A percentile compares a stretch with the other conserved stretches of the same genome.
Conservation (phyloP, 345 rosid genomes). For the Brassica nigra region DNA sequence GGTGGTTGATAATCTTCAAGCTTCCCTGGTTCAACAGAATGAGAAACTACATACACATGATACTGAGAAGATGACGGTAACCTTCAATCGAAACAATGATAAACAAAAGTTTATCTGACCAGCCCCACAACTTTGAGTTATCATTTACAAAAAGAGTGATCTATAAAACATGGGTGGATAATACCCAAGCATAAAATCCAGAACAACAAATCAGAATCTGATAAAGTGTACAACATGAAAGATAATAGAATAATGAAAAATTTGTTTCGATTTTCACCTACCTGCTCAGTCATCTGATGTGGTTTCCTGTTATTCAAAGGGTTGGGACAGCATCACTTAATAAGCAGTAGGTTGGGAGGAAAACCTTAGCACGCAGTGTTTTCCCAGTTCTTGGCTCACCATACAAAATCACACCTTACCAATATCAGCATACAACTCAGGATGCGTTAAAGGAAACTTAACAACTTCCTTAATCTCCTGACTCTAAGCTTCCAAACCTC, state of each 20-base stretch:
- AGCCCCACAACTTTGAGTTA: not conserved
- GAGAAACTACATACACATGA: not conserved
- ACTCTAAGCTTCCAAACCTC: conserved; percentile 97
- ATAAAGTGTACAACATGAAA: not conserved
- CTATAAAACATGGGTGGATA: not conserved
- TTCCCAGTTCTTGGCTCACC: conserved; percentile 99
- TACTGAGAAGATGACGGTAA: not conserved
- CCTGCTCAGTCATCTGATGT: not conserved
- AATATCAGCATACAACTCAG: conserved; percentile 92
- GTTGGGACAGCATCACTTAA: too few relatives aligned
- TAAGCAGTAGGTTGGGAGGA: not conserved
- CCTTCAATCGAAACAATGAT: too few relatives aligned
- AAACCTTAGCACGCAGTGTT: conserved; percentile 94
- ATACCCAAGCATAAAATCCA: too few relatives aligned
- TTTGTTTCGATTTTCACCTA: not conserved
- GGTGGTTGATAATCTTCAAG: not conserved
- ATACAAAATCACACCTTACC: conserved; percentile 96
- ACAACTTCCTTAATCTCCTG: conserved; percentile 99
- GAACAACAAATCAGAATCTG: too few relatives aligned
- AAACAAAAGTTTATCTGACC: not conserved
- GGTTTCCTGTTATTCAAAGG: too few relatives aligned
- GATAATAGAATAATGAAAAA: not conserved
- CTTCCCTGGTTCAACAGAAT: too few relatives aligned
- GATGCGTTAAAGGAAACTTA: conserved; percentile 96
- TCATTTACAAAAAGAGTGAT: too few relatives aligned